phyloP scores from a whole-genome alignment of 768 basidiomycete genomes.

The Hemileccinum rubropunctum region DNA sequence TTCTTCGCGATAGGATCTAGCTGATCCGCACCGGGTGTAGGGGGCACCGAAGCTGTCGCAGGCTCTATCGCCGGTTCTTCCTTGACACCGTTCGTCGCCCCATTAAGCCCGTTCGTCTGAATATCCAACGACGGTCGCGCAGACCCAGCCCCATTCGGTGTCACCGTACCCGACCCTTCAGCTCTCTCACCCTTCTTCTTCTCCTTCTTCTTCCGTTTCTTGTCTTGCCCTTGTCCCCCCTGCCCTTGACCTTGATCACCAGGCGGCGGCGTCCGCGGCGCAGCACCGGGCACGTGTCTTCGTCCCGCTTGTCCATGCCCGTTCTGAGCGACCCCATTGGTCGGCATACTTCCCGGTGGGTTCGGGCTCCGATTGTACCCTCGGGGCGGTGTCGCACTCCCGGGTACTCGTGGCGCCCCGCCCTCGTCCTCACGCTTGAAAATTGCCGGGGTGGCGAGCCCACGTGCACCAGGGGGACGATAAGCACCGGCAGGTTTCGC shows the following conservation, averaged over 20 bases:
- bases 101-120: conserved; percentile 26
- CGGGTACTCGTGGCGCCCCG: conserved; percentile 55
- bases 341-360: conserved; percentile 45
- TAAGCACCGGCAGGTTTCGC: conserved; percentile 83
- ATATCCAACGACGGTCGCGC: conserved; percentile 38
- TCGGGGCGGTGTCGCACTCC: conserved; percentile 61
- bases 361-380: conserved; percentile 57
- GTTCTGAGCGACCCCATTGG: conserved; percentile 33
- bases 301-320: conserved; percentile 29
- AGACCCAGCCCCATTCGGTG: conserved; percentile 26
- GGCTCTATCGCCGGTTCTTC: conserved; percentile 6
- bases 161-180: conserved; percentile 27
- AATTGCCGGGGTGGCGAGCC: conserved; percentile 80
- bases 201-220: conserved; percentile 52
- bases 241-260: conserved; percentile 19
- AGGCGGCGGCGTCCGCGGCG: conserved; percentile 46
- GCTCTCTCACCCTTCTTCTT: conserved; percentile 49
- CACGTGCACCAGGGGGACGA: conserved; percentile 90
- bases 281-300: conserved; percentile 69
- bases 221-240: conserved; percentile 35
- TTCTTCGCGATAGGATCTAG: conserved; percentile 88
- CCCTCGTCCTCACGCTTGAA: conserved; percentile 94
- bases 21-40: conserved; percentile 55
- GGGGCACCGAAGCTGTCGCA: conserved; percentile 36
- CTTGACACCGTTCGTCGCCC: conserved; percentile 16